A percentile compares a stretch with the other conserved stretches of the same genome.
phyloP scores from a whole-genome alignment of 2,329 filamentous ascomycete genomes.

The Hypoxylon sp. region DNA sequence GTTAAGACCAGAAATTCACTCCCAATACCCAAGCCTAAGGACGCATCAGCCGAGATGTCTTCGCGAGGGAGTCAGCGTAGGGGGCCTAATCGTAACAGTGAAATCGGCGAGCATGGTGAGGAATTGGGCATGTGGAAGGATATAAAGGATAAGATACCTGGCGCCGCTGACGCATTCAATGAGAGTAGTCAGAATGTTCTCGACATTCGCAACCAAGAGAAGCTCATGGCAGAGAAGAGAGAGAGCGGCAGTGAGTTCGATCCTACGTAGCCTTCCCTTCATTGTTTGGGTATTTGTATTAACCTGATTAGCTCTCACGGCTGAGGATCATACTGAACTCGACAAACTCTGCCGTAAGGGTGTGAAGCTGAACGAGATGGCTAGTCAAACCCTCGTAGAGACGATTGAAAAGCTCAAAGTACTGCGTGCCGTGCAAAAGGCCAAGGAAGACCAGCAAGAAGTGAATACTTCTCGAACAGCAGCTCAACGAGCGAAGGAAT shows the following conservation, averaged over 20 bases:
- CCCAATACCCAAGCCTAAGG: constrained; percentile 4
- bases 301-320: constrained; percentile 48
- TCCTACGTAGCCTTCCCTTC: constrained; percentile 49
- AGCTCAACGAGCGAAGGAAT: constrained; percentile 51
- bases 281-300: constrained; percentile 44
- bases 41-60: constrained; percentile 45
- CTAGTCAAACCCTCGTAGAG: constrained; percentile 50
- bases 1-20: constrained; percentile 14
- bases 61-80: constrained; percentile 54
- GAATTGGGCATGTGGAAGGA: constrained; percentile 61
- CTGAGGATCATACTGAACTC: constrained; percentile 56
- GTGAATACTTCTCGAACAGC: constrained; percentile 49
- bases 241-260: constrained; percentile 54
- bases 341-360: constrained; percentile 54
- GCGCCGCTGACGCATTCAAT: constrained; percentile 58
- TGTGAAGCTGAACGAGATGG: constrained; percentile 55
- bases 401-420: constrained; percentile 59
- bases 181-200: constrained; percentile 58
- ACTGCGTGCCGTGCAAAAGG: constrained; percentile 59
- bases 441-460: constrained; percentile 58
- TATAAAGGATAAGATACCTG: constrained; percentile 57
- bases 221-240: constrained; percentile 57
- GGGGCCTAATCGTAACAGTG: constrained; percentile 57
- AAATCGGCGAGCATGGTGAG: constrained; percentile 59
- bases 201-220: constrained; percentile 59